Evolutionary conservation across 148 eudicot species (phyloP), one percentile per base, ranked within the genome.

Genomic region (Beta vulgaris): DNA sequence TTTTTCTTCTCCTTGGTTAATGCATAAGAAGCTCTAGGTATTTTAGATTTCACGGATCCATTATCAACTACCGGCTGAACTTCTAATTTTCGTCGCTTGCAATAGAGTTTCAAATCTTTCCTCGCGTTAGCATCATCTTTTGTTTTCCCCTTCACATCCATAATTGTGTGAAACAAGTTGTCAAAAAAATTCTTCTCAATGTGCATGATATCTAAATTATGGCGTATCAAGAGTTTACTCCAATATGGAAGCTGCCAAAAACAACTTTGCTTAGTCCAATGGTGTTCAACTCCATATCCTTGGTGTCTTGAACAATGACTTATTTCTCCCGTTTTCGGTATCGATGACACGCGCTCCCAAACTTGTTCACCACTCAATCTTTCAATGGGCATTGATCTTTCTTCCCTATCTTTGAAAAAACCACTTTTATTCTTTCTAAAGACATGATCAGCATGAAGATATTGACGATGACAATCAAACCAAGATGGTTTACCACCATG

Each of bases 391-490:
- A 9, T 7, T 0, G 4, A 0, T 35, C 13, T 42, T 59, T 72
- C 53, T 1, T 2, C 23, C 16, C 25, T 40, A 0, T 40, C 43
- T 4, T 72, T 72, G 15, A 3, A 37, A 28, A 72, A 72, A 0
- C 11, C 66, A 72, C 37, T 57, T 58, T 28, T 58, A 40, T 72
- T 72, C 15, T 15, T 15, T 6, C 53, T 19, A 16, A 72, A 34
- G 18, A 15, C 15, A 70, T 70, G 40, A 32, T 70, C 55, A 31
- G 11, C 9, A 3, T 40, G 40, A 18, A 70, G 51, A 70, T 31
- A 49, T 70, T 34, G 39, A 21, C 63, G 43, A 54, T 71, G 74
- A 36, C 63, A 35, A 54, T 71, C 74, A 37, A 71, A 71, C 74
- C 74, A 71, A 18, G 35, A 26, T 3, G 6, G 15, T 12, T 71